Percentiles rank a stretch among this genome's conserved stretches.
phyloP scores from a whole-genome alignment of 768 basidiomycete species.

The Gelatoporia subvermispora region DNA sequence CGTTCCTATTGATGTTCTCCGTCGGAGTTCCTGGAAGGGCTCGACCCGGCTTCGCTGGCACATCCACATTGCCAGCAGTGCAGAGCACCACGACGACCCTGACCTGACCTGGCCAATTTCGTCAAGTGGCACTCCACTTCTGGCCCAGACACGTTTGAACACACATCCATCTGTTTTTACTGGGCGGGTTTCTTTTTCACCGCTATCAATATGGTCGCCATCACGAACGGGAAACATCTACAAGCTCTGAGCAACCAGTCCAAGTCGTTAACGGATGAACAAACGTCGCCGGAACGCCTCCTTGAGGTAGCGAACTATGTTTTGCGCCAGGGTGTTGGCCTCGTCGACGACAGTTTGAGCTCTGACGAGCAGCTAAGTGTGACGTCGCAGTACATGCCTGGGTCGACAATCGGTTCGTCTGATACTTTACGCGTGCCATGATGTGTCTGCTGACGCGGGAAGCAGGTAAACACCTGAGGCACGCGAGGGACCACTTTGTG shows the following conservation, averaged over 20 bases:
- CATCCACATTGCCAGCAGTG: no score
- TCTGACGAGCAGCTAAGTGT: conserved; percentile 66
- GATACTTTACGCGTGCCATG: background rate
- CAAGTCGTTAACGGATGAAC: conserved; percentile 10
- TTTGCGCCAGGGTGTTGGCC: conserved; percentile 66
- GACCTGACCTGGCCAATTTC: no score
- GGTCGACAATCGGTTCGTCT: conserved; percentile 74
- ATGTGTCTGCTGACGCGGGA: conserved; percentile 1
- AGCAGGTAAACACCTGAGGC: conserved; percentile 79
- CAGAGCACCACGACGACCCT: no score
- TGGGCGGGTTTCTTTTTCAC: no score
- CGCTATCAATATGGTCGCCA: background rate
- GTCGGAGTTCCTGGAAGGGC: no score
- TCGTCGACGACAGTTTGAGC: conserved; percentile 60
- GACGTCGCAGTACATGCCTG: conserved; percentile 73
- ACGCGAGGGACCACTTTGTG: conserved; percentile 79
- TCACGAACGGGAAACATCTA: background rate
- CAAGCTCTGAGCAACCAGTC: background rate
- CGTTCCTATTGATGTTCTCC: no score
- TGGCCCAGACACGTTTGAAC: background rate
- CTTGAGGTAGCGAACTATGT: conserved; percentile 64
- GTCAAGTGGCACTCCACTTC: background rate
- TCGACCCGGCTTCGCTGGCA: no score
- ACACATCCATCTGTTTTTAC: conserved; percentile 5
- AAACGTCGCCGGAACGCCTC: conserved; percentile 42